Evolutionary conservation across 1,139 yeast genomes (phyloP), one percentile per base, ranked within the genome.

Genomic region (Candida labiduridarum): DNA sequence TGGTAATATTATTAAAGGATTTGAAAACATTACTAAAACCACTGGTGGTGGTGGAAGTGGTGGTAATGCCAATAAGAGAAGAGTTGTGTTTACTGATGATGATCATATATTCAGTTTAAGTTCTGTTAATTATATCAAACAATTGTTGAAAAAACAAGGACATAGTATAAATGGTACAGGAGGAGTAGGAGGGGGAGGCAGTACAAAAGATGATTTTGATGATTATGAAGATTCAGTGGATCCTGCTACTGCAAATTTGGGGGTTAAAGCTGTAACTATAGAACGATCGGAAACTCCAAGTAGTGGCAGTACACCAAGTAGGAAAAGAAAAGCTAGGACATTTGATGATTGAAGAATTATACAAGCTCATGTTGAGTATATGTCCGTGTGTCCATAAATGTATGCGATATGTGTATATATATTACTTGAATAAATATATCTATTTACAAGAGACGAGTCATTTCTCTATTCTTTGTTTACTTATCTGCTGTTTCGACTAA

Each of bases 1-100:
- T 51, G 97, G 96, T 0, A 90, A 90, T 64, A 86, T 94, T 33
- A 88, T 91, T 33, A 87, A 87, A 57, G 98, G 98, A 0, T 92
- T 91, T 63, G 97, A 92, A 52, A 87, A 84, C 59, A 88, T 89
- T 64, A 76, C 85, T 48, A 89, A 88, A 62, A 66, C 71, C n/a
- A 56, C 71, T 10, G 60, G 71, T 12, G 58, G 62, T 10, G 60
- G 71, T 12, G 58, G 62, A 7, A 47, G 48, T n/a, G 52, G 48
- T n/a, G 52, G 52, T 34, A 49, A 50, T 16, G 63, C 29, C 48
- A 77, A 74, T 60, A 82, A 80, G 66, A 79, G 81, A 60, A 78
- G 83, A 57, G 72, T 81, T 15, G 75, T 76, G 8, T 83, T 86
- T 64, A 81, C 84, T 0, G 96, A 90, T 56, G 89, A 87, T 41